A percentile compares a stretch with the other conserved stretches of the same genome.
Evolutionary conservation across 768 basidiomycete species (phyloP).

Genomic region (Cystobasidiopsis lactophilus): DNA sequence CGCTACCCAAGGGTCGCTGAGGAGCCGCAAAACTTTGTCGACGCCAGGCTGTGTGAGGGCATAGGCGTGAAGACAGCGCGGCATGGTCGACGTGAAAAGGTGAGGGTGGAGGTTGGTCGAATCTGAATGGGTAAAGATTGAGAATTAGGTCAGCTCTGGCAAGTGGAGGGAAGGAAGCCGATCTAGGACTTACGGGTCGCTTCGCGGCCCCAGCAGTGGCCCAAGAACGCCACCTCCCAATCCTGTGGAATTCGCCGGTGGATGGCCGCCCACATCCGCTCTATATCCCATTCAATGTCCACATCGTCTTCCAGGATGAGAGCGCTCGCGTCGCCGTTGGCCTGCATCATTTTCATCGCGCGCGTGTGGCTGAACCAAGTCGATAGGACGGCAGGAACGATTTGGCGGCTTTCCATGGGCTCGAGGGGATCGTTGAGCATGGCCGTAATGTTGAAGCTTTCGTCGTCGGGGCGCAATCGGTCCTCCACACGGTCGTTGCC

Average conservation of each 20-base stretch:
- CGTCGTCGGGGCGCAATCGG: conserved; percentile 5
- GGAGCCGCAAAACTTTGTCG: conserved; percentile 9
- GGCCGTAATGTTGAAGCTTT: conserved; percentile 9
- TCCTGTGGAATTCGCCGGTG: conserved; percentile 12
- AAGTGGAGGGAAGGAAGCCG: too few species aligned
- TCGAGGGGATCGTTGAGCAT: conserved; percentile 16
- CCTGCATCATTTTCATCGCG: conserved; percentile 15
- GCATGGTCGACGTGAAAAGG: conserved; percentile 14
- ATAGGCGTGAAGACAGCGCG: conserved; percentile 20
- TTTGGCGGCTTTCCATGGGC: conserved; percentile 12
- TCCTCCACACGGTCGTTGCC: conserved; percentile 1
- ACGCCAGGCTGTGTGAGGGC: conserved; percentile 15
- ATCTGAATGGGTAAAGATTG: conserved; percentile 7
- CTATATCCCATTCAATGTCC: conserved; percentile 21
- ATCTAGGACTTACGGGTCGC: conserved; percentile 7
- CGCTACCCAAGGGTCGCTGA: conserved; percentile 18
- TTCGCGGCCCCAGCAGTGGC: conserved; percentile 21
- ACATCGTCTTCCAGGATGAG: conserved; percentile 20
- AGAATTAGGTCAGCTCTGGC: not conserved
- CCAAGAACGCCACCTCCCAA: conserved; percentile 14
- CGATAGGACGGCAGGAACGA: conserved; percentile 17
- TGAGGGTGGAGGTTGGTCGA: conserved; percentile 19
- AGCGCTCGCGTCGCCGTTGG: conserved; percentile 14
- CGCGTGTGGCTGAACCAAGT: conserved; percentile 19
- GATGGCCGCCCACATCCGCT: conserved; percentile 18